Base-by-base conservation (phyloP, 495 filamentous ascomycete species). In the Amphirosellinia nigrospora region DNA sequence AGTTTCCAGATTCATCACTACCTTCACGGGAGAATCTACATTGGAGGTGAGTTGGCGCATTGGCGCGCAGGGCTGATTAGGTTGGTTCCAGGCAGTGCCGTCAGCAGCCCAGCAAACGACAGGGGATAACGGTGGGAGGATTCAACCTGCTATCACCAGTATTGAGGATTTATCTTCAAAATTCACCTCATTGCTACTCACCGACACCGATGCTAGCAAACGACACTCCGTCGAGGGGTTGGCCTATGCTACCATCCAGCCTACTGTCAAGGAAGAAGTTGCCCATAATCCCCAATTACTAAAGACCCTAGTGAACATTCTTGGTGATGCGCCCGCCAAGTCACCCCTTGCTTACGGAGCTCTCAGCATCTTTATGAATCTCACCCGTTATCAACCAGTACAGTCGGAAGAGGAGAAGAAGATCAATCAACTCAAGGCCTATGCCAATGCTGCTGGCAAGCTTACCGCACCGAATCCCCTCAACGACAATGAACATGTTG, bases 391-490 rank as follows among this genome's bases (percentile, higher is more conserved):
- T 74, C 86, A 88, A 52, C 94, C 94, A 16, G 79, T 81, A n/a
- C 82, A 93, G 23, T 90, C 93, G 13, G 95, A 97, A 73, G 96
- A 98, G 76, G 91, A 98, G 77, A 96, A 94, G 82, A 91, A 91
- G 67, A 91, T 99, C 77, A 85, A 86, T 2, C 90, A 99, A 74
- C 87, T 98, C 34, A 98, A 96, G 81, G 90, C 93, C 3, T 98
- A 98, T 74, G 94, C 96, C 26, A 93, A 97, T 74, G 90, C 93
- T 10, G 88, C 89, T 6, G 89, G 90, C 66, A 86, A 89, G 36
- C 77, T 88, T 11, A 70, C 83, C 3, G 81, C 88, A 26, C 82
- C 88, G 1, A 90, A 96, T 75, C 86, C 88, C 7, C 82, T 94
- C 4, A 90, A 93, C 70, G 86, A 91, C 61, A 89, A 97, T 53